Conservation (phyloP, 163 green algal genomes). For the Coccomyxa subellipsoidea region DNA sequence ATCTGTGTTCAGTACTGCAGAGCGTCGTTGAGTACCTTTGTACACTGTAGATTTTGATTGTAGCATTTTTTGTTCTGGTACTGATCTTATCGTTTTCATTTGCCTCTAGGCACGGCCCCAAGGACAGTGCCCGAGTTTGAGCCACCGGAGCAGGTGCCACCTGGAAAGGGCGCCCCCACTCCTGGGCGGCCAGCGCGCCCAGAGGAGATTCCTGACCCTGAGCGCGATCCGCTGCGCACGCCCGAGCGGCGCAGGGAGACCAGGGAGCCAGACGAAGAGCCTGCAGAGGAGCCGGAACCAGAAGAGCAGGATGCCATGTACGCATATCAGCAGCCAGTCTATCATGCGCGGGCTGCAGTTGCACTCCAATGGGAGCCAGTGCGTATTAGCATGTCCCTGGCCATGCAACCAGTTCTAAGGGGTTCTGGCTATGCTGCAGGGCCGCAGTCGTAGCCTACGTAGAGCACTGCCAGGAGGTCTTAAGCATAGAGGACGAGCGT, state of each 20-base stretch:
- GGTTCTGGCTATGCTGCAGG: not conserved
- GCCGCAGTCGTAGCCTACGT: constrained; percentile 26
- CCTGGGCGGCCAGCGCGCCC: constrained; percentile 10
- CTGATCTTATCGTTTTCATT: no score
- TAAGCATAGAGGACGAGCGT: constrained; percentile 24
- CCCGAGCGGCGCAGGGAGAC: not conserved
- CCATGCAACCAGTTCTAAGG: not conserved
- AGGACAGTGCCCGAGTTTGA: constrained; percentile 16
- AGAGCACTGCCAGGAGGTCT: constrained; percentile 32
- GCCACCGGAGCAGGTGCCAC: constrained; percentile 5
- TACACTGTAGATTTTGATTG: not conserved
- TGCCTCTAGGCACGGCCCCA: constrained; percentile 24
- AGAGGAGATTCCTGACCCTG: constrained; percentile 4
- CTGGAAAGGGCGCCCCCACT: constrained; percentile 6
- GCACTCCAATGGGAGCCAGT: not conserved
- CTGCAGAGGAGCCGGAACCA: not conserved
- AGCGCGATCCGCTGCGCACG: constrained; percentile 7
- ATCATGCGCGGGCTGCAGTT: not conserved
- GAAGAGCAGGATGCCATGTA: not conserved
- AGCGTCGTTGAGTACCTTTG: not conserved
- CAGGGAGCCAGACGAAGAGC: constrained; percentile 10
- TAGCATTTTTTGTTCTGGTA: no score
- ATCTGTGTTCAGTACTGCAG: not conserved
- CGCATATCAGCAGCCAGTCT: no score
- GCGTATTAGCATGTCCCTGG: not conserved